A percentile compares a stretch with the other conserved stretches of the same genome.
Conservation (phyloP, 2,329 filamentous ascomycete species). For the Botrytis tulipae region DNA sequence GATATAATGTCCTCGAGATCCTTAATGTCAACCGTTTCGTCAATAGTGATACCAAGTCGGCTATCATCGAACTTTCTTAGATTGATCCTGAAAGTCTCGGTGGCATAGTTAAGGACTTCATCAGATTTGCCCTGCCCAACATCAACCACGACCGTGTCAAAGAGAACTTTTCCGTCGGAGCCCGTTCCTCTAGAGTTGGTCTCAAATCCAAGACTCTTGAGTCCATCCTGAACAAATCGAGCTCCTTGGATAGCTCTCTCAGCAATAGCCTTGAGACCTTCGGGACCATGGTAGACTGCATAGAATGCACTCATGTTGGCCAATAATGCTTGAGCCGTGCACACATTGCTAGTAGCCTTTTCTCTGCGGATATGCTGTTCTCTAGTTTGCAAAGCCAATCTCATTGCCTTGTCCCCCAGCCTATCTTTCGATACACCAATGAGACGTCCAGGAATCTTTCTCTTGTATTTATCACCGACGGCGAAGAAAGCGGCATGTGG, state of each 20-base stretch:
- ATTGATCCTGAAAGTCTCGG: constrained; percentile 54
- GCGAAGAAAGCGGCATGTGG: constrained; percentile 98
- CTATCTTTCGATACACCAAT: constrained; percentile 92
- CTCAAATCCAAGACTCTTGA: constrained; percentile 61
- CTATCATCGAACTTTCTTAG: constrained; percentile 60
- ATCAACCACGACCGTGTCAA: constrained; percentile 77
- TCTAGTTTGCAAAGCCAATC: constrained; percentile 84
- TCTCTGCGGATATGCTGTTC: constrained; percentile 96
- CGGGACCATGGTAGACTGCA: constrained; percentile 87
- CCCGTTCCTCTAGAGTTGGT: constrained; percentile 58
- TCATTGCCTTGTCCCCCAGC: constrained; percentile 74
- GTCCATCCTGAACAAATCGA: constrained; percentile 63
- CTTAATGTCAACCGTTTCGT: constrained; percentile 65
- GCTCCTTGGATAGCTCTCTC: constrained; percentile 72
- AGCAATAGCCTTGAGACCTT: constrained; percentile 79
- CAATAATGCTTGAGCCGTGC: constrained; percentile 88
- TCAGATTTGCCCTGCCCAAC: constrained; percentile 51
- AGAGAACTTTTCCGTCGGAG: constrained; percentile 58
- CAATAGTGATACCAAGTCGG: constrained; percentile 71
- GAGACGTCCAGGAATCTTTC: constrained; percentile 87
- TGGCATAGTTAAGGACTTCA: constrained; percentile 50
- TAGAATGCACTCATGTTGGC: constrained; percentile 97
- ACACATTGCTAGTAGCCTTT: constrained; percentile 97
- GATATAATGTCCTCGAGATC: constrained; percentile 57
- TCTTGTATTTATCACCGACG: constrained; percentile 85